Evolutionary conservation across 345 rosid genomes (phyloP).

Genomic region (Pugionium dolabratum): DNA sequence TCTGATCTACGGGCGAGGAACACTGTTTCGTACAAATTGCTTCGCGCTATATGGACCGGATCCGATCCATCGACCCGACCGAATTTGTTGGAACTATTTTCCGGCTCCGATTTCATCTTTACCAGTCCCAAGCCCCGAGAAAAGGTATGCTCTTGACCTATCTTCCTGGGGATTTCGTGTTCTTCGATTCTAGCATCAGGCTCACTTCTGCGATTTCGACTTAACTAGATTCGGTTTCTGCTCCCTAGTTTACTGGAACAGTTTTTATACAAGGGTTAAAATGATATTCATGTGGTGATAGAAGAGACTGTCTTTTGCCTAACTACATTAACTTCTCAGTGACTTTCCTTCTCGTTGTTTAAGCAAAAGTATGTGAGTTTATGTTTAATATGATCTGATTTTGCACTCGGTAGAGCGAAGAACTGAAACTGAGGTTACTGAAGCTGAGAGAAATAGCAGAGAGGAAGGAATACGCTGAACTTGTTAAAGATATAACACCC

Average conservation of each 20-base stretch:
- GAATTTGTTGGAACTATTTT: constrained; percentile 49
- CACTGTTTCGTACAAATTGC: constrained; percentile 53
- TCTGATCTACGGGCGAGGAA: constrained; percentile 48
- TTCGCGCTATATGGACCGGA: constrained; percentile 62
- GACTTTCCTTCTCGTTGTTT: no score
- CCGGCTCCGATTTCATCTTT: constrained; percentile 60
- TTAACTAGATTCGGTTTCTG: constrained; percentile 3
- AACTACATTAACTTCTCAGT: no score
- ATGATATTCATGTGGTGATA: neutral
- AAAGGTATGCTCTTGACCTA: constrained; percentile 51
- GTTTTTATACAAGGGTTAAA: neutral
- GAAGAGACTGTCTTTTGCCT: neutral
- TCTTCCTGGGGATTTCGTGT: neutral
- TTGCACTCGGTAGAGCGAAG: constrained; percentile 58
- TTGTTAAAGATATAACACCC: constrained; percentile 85
- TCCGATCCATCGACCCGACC: constrained; percentile 55
- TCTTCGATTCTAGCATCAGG: neutral
- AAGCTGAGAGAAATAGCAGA: constrained; percentile 77
- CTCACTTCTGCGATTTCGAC: neutral
- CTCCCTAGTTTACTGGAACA: neutral
- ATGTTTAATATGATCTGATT: constrained; percentile 10
- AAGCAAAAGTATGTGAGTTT: neutral
- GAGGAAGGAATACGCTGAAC: constrained; percentile 78
- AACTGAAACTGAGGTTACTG: constrained; percentile 61
- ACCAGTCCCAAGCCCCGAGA: constrained; percentile 71